Conservation (phyloP, 1,284 basidiomycete species). For the Malassezia equina region DNA sequence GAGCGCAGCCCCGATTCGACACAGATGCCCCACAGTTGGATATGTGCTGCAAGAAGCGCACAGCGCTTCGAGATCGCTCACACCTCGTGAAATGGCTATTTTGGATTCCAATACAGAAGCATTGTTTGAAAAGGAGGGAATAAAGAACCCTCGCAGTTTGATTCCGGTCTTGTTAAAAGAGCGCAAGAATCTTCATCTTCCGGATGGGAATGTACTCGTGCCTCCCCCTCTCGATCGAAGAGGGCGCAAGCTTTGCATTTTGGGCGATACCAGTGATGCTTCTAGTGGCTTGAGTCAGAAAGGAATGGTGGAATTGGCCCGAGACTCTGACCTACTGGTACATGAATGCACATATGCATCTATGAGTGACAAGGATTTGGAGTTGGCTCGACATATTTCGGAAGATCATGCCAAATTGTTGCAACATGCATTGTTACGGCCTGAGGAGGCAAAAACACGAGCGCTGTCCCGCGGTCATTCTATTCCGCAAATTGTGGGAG, state of each 20-base stretch:
- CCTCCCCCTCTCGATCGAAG: slow-evolving; percentile 34
- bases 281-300: slow-evolving; percentile 16
- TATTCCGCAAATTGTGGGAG: slow-evolving; percentile 36
- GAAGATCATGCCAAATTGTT: neutral
- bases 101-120: slow-evolving; percentile 31
- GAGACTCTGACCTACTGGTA: slow-evolving; percentile 34
- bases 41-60: slow-evolving; percentile 36
- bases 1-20: slow-evolving; percentile 41
- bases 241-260: slow-evolving; percentile 38
- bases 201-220: slow-evolving; percentile 32
- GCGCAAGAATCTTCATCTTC: slow-evolving; percentile 28
- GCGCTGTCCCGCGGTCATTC: slow-evolving; percentile 32
- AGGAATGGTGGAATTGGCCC: slow-evolving; percentile 22
- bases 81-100: slow-evolving; percentile 21
- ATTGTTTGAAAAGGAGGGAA: slow-evolving; percentile 26
- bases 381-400: slow-evolving; percentile 17
- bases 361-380: slow-evolving; percentile 25
- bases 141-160: slow-evolving; percentile 35
- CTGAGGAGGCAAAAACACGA: slow-evolving; percentile 9
- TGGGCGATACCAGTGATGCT: slow-evolving; percentile 44
- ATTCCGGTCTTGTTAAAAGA: slow-evolving; percentile 23
- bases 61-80: slow-evolving; percentile 20
- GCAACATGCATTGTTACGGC: neutral
- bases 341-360: slow-evolving; percentile 46
- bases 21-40: slow-evolving; percentile 40